Conservation (phyloP, 768 basidiomycete species). For the Kwoniella mangroviensis region DNA sequence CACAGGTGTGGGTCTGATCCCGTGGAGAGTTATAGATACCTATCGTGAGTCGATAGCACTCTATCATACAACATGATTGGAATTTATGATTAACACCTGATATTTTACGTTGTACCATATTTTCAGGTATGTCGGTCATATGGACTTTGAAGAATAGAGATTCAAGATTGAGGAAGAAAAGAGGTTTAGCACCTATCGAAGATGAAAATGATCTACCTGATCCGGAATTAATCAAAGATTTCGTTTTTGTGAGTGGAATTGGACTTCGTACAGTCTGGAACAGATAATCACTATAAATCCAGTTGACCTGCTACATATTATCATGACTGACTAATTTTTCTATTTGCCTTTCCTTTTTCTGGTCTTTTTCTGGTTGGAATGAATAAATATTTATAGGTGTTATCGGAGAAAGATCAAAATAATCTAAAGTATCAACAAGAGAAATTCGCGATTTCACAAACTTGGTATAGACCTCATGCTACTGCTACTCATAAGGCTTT, state of each 20-base stretch:
- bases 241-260: conserved; percentile 46
- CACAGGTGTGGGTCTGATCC: conserved; percentile 77
- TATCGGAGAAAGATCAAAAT: conserved; percentile 56
- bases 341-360: not conserved
- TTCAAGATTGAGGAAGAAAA: conserved; percentile 65
- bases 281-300: no score
- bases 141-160: conserved; percentile 73
- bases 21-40: conserved; percentile 74
- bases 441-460: conserved; percentile 59
- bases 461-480: conserved; percentile 85
- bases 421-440: conserved; percentile 53
- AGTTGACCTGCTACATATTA: no score
- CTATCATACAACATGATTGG: not conserved
- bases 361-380: no score
- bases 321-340: no score
- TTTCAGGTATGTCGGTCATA: conserved; percentile 71
- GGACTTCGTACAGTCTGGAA: no score
- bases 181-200: conserved; percentile 70
- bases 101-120: not conserved
- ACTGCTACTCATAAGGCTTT: conserved; percentile 69
- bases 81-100: no score
- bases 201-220: conserved; percentile 82
- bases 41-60: conserved; percentile 63
- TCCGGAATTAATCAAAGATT: conserved; percentile 60
- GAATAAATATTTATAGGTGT: conserved; percentile 3